Percentiles rank a stretch among this genome's conserved stretches.
These are phyloP conservation scores for Monoraphidium neglectum DNA, from an alignment of 139 green algal species.

Conservation along the genomic window DNA sequence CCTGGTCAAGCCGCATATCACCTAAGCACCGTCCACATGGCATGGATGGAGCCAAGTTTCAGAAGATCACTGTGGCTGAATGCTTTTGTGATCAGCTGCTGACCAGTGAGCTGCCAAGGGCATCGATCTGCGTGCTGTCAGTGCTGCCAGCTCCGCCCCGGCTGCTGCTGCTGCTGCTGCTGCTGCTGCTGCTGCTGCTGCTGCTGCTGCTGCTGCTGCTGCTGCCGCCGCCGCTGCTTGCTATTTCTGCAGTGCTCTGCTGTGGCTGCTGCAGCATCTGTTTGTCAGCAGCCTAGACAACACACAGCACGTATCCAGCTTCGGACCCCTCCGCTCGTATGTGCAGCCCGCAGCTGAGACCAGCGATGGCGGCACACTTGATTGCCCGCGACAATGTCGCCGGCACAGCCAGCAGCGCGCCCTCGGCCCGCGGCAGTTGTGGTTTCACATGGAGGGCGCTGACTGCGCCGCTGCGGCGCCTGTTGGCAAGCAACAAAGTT, in stretches of 20 bases:
- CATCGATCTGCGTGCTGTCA: too few relatives aligned
- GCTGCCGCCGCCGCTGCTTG: slow-evolving; percentile 4
- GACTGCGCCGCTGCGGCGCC: slow-evolving; percentile 48
- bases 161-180: slow-evolving; percentile 3
- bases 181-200: neutral
- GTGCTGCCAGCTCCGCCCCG: too few relatives aligned
- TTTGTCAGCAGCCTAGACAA: neutral
- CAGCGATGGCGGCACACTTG: neutral
- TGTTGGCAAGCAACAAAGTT: neutral
- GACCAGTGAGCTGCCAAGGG: too few relatives aligned
- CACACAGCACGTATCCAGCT: too few relatives aligned
- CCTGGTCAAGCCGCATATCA: too few relatives aligned
- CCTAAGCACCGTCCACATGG: too few relatives aligned
- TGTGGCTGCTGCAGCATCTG: neutral
- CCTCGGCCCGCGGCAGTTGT: slow-evolving; percentile 35
- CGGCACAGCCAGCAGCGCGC: slow-evolving; percentile 36
- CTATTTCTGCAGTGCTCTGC: neutral
- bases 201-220: neutral
- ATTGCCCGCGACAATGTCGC: neutral
- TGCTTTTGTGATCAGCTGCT: too few relatives aligned
- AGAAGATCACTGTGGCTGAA: too few relatives aligned
- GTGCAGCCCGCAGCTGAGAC: neutral
- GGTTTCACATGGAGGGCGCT: slow-evolving; percentile 42
- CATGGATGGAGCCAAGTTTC: too few relatives aligned
- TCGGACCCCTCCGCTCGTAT: too few relatives aligned